phyloP scores from a whole-genome alignment of 73 alveolate species.

The Uronychia binucleata region DNA sequence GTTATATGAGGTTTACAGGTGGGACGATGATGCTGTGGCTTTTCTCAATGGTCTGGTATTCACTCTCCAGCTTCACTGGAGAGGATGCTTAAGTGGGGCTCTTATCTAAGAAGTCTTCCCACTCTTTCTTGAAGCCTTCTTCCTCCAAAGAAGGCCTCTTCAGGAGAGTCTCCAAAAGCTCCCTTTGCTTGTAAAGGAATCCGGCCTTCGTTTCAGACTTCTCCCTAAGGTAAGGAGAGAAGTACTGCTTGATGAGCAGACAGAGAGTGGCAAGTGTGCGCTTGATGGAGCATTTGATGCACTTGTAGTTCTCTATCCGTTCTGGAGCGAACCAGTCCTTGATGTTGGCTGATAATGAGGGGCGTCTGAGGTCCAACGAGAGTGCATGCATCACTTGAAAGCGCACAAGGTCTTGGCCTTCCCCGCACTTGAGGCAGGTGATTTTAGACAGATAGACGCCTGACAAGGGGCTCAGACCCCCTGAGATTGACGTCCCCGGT shows the following conservation, averaged over 20 bases:
- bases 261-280: not conserved
- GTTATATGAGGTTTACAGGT: conserved; percentile 18
- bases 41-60: conserved; percentile 6
- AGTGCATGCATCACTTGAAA: conserved; percentile 39
- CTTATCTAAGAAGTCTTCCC: conserved; percentile 11
- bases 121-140: conserved; percentile 19
- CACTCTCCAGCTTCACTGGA: not conserved
- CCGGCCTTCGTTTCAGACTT: not conserved
- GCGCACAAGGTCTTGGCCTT: conserved; percentile 9
- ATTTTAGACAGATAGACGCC: conserved; percentile 29
- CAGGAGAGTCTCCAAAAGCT: not conserved
- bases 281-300: conserved; percentile 31
- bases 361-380: conserved; percentile 9
- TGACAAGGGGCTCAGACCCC: conserved; percentile 21
- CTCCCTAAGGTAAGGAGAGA: no score
- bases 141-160: conserved; percentile 19
- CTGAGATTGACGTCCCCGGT: not conserved
- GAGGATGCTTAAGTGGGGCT: not conserved
- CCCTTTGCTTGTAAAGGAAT: no score
- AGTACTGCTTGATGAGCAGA: no score
- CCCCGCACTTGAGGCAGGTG: conserved; percentile 18
- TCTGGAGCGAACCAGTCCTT: conserved; percentile 26
- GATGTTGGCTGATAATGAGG: not conserved
- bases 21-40: conserved; percentile 16
- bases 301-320: conserved; percentile 25